Percentiles rank a stretch among this genome's conserved stretches.
These are phyloP conservation scores for Puccinia sorghi DNA, from an alignment of 1,284 basidiomycete genomes.

Conservation along the genomic window DNA sequence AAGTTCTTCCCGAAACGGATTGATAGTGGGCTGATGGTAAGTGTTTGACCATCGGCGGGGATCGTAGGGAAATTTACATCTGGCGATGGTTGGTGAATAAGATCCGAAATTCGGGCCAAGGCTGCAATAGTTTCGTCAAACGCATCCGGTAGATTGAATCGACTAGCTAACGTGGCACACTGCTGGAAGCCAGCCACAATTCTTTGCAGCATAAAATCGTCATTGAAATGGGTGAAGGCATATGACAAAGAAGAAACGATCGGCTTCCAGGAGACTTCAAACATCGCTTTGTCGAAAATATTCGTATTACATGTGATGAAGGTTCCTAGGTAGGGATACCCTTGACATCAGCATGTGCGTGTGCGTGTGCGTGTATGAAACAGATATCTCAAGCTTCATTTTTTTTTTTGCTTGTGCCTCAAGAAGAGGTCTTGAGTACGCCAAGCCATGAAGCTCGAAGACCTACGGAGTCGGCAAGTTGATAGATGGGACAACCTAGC, in stretches of 20 bases:
- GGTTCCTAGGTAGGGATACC: constrained; percentile 63
- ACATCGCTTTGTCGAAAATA: constrained; percentile 87
- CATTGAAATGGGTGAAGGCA: constrained; percentile 86
- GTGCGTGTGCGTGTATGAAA: neutral
- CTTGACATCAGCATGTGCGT: neutral
- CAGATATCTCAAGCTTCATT: neutral
- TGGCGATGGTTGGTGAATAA: constrained; percentile 52
- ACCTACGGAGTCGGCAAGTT: neutral
- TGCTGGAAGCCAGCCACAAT: constrained; percentile 93
- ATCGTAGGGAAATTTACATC: constrained; percentile 76
- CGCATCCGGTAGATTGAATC: constrained; percentile 85
- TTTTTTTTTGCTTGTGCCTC: neutral
- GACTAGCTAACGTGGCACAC: constrained; percentile 87
- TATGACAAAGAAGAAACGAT: constrained; percentile 76
- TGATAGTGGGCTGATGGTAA: constrained; percentile 88
- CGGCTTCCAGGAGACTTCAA: constrained; percentile 85
- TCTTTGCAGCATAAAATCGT: constrained; percentile 93
- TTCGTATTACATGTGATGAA: constrained; percentile 76
- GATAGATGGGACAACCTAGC: neutral
- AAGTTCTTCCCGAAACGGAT: constrained; percentile 93
- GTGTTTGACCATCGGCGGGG: constrained; percentile 83
- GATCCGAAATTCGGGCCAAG: constrained; percentile 67
- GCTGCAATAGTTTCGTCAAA: constrained; percentile 95
- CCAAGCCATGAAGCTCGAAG: neutral
- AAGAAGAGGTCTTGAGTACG: too few relatives aligned